Percentiles rank a stretch among this genome's conserved stretches.
Evolutionary conservation across 352 stramenopile genomes (phyloP).

Genomic region (Phytophthora pini): DNA sequence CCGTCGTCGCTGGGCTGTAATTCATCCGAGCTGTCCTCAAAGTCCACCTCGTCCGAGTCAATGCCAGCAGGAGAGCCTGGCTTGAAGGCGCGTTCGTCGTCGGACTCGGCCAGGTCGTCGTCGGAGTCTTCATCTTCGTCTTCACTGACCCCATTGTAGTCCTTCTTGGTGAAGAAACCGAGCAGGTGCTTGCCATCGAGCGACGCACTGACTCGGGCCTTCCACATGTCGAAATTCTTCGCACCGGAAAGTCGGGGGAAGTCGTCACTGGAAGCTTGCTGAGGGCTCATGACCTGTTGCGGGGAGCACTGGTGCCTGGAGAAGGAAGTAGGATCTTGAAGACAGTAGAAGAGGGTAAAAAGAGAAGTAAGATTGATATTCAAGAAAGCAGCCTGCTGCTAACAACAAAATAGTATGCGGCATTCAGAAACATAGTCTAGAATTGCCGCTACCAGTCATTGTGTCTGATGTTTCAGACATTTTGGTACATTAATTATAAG

Average conservation of each 20-base stretch:
- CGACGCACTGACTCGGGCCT: neutral
- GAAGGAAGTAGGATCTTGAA: too few species aligned
- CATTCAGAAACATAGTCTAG: too few species aligned
- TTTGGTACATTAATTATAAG: too few species aligned
- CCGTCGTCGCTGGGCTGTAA: neutral
- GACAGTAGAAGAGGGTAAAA: neutral
- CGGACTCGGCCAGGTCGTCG: neutral
- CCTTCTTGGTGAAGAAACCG: neutral
- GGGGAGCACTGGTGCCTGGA: neutral
- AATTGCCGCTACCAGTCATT: too few species aligned
- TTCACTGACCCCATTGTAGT: neutral
- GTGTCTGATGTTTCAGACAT: too few species aligned
- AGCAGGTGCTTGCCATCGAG: neutral
- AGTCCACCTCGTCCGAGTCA: neutral
- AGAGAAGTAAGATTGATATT: neutral
- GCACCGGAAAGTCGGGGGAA: too few species aligned
- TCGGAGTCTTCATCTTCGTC: neutral
- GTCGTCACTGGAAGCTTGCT: too few species aligned
- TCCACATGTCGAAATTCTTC: too few species aligned
- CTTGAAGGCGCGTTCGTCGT: neutral
- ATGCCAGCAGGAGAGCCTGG: too few species aligned
- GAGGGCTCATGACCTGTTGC: neutral
- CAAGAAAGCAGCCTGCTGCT: too few species aligned
- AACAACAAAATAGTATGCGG: too few species aligned
- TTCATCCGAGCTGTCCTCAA: neutral